Evolutionary conservation across 192 early-diverging fungal genomes (phyloP).

Genomic region (Coemansia sp.): DNA sequence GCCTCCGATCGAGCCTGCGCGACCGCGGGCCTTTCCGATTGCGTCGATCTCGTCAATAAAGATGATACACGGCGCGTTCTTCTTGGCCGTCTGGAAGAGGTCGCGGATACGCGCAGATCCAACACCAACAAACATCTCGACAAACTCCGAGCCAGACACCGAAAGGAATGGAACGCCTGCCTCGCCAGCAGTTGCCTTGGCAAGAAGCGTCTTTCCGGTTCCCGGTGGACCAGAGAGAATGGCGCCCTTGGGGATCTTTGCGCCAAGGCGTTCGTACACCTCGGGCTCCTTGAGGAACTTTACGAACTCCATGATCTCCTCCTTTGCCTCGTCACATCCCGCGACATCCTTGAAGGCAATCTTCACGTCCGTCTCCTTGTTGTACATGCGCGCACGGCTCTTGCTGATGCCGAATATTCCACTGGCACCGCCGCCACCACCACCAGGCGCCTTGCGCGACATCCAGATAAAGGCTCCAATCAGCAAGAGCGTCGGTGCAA

Average conservation of each 20-base stretch:
- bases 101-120: conserved; percentile 91
- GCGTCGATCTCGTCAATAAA: conserved; percentile 99
- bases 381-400: conserved; percentile 93
- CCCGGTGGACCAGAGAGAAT: conserved; percentile 91
- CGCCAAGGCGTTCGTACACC: conserved; percentile 88
- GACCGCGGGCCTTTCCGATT: conserved; percentile 95
- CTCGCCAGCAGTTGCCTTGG: conserved; percentile 99
- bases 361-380: conserved; percentile 93
- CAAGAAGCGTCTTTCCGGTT: conserved; percentile 97
- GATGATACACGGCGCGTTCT: conserved; percentile 96
- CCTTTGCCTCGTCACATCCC: conserved; percentile 98
- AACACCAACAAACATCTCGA: conserved; percentile 99
- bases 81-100: conserved; percentile 95
- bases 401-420: conserved; percentile 98
- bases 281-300: conserved; percentile 96
- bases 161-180: conserved; percentile 96
- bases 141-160: conserved; percentile 99
- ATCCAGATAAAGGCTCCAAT: conserved; percentile 87
- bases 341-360: conserved; percentile 99
- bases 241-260: conserved; percentile 98
- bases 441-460: conserved; percentile 74
- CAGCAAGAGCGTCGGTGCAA: conserved; percentile 90
- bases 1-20: conserved; percentile 81
- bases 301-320: conserved; percentile 99
- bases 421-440: conserved; percentile 62